A percentile compares a stretch with the other conserved stretches of the same genome.
Conservation (phyloP, 148 eudicot species). For the Chenopodium suecicum region DNA sequence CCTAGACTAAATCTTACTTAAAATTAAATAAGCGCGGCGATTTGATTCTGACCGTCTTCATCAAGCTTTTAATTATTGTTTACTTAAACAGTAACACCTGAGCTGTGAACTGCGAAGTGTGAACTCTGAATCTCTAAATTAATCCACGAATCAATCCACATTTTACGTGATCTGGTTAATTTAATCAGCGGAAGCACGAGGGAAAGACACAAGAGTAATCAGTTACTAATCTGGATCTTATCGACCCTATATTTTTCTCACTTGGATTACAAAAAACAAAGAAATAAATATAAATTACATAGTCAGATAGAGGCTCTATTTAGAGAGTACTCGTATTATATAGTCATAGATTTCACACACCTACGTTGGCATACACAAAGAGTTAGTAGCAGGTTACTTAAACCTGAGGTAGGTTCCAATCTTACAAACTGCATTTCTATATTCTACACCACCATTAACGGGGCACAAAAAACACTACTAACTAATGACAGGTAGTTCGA, state of each 20-base stretch:
- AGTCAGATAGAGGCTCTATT: constrained; percentile 20
- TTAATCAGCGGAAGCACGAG: neutral
- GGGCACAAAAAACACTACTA: constrained; percentile 9
- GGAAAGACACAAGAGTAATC: neutral
- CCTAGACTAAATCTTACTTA: neutral
- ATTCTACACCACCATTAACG: constrained; percentile 15
- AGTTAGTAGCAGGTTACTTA: constrained; percentile 9
- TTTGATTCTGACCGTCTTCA: neutral
- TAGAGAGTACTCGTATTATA: constrained; percentile 1
- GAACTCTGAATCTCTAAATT: neutral
- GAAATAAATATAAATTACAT: constrained; percentile 10
- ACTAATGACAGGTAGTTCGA: constrained; percentile 1
- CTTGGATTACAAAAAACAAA: constrained; percentile 10
- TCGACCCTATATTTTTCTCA: constrained; percentile 10
- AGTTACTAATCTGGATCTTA: constrained; percentile 18
- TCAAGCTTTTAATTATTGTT: neutral
- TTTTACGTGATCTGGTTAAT: constrained; percentile 10
- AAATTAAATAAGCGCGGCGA: neutral
- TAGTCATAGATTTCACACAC: constrained; percentile 15
- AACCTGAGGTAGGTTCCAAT: constrained; percentile 27
- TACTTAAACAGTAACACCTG: neutral
- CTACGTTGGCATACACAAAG: constrained; percentile 18
- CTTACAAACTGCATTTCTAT: constrained; percentile 17
- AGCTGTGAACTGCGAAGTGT: neutral
- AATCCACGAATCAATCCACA: constrained; percentile 18